Evolutionary conservation across 805 yeast species (phyloP), one percentile per base, ranked within the genome.

Genomic region (Saturnispora galanensis): DNA sequence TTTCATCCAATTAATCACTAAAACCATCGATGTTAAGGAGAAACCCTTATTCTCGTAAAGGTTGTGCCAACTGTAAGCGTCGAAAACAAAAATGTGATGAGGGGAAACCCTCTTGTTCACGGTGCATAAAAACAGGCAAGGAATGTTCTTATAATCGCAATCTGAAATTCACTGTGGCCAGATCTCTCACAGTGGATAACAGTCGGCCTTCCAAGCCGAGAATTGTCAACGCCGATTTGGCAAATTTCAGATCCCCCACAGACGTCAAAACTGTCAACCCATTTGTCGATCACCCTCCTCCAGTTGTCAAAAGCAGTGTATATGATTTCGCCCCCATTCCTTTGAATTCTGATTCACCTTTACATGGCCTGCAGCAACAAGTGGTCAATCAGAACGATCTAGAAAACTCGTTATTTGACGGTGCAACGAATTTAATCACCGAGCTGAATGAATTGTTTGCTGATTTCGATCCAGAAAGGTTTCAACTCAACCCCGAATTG

Each of bases 51-150:
- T 67, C 72, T 26, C 56, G 73, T 40, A 63, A 67, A 45, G 76
- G 76, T 5, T 71, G 76, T 46, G 52, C 54, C 35, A 71, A 68
- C 49, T 71, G 76, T 54, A 70, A 70, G 52, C 50, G 69, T 37
- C 56, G 74, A 33, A 69, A 67, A 47, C 55, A 67, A 44, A 70
- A 65, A 55, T 66, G 70, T 51, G 71, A 65, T 50, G 70, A 67
- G 44, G 50, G 48, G 4, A 65, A 64, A 40, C 70, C 70, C 1
- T 50, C 49, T 12, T 70, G 76, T 44, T 58, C 68, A 62, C 68
- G 68, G 39, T 70, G 76, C 44, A 46, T 59, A 1, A 60, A 60
- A 30, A 44, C 67, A 12, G 59, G 60, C 9, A 66, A 66, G 51
- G 54, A 56, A 3, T 70, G 76, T 49, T 50, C 55, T 2, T 70